Evolutionary conservation across 208 protist species (phyloP).

Genomic region (Acanthamoeba pearcei): DNA sequence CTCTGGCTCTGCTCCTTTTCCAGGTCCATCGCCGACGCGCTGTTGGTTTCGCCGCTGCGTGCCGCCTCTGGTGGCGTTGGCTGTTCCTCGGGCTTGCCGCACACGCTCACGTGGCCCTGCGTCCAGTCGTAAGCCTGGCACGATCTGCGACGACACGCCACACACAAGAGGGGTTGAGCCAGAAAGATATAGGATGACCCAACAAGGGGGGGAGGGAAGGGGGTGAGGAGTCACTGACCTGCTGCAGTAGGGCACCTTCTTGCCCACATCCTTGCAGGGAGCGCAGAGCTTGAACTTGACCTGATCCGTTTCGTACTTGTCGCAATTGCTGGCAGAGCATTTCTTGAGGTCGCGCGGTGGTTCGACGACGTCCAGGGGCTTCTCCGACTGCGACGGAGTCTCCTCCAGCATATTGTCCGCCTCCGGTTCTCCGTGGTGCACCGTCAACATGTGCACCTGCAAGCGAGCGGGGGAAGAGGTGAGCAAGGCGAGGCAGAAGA

Average conservation of each 20-base stretch:
- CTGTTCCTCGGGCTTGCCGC: conserved; percentile 20
- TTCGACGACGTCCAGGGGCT: neutral
- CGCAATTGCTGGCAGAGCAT: conserved; percentile 41
- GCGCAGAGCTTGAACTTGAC: conserved; percentile 41
- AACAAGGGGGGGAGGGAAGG: neutral
- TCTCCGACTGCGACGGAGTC: neutral
- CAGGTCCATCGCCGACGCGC: neutral
- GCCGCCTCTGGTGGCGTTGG: neutral
- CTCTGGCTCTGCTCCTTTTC: too few species aligned
- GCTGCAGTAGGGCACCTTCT: conserved; percentile 59
- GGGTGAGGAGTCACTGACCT: neutral
- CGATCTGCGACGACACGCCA: neutral
- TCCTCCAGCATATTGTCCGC: neutral
- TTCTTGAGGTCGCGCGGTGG: conserved; percentile 1
- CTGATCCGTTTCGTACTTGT: neutral
- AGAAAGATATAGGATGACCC: too few species aligned
- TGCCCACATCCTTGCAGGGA: neutral
- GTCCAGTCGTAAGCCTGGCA: conserved; percentile 42
- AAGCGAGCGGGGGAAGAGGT: neutral
- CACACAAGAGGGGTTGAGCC: too few species aligned
- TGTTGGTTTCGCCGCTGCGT: too few species aligned
- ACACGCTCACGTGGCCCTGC: conserved; percentile 5
- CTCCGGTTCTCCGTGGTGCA: conserved; percentile 49
- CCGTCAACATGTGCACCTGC: conserved; percentile 68
- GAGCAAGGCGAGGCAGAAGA: neutral